A percentile compares a stretch with the other conserved stretches of the same genome.
phyloP scores from a whole-genome alignment of 345 rosid genomes.

The Cardamine chenopodiifolia region DNA sequence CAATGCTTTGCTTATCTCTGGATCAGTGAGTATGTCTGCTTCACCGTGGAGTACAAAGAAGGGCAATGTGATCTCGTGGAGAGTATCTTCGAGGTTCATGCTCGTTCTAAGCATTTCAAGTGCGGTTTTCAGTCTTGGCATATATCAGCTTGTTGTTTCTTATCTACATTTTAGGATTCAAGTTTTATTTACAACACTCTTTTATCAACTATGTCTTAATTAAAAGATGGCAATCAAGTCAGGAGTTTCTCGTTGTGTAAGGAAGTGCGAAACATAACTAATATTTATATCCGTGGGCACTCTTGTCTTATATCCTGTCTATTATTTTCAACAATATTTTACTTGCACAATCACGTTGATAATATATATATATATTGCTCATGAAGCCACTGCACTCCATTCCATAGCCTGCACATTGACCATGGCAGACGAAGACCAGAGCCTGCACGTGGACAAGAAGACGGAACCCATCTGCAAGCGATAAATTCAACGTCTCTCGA shows the following conservation, averaged over 20 bases:
- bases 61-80: constrained; percentile 70
- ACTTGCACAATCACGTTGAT: constrained; percentile 3
- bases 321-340: background rate
- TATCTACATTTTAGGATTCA: constrained; percentile 45
- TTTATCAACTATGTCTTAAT: background rate
- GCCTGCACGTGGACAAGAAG: constrained; percentile 73
- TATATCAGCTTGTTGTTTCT: constrained; percentile 90
- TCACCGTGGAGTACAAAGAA: constrained; percentile 94
- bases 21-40: constrained; percentile 89
- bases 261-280: background rate
- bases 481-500: constrained; percentile 76
- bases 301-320: background rate
- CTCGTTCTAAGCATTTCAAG: constrained; percentile 92
- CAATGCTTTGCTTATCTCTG: constrained; percentile 92
- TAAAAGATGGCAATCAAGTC: constrained; percentile 20
- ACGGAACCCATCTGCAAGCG: constrained; percentile 87
- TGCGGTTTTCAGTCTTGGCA: constrained; percentile 90
- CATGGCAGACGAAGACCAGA: constrained; percentile 94
- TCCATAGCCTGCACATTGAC: constrained; percentile 87
- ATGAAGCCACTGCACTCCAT: constrained; percentile 95
- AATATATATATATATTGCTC: constrained; percentile 42
- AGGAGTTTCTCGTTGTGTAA: constrained; percentile 31
- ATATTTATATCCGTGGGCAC: constrained; percentile 28
- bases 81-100: constrained; percentile 73
- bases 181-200: background rate